Base-by-base conservation (phyloP, 1,139 yeast genomes). In the Candida sp. region DNA sequence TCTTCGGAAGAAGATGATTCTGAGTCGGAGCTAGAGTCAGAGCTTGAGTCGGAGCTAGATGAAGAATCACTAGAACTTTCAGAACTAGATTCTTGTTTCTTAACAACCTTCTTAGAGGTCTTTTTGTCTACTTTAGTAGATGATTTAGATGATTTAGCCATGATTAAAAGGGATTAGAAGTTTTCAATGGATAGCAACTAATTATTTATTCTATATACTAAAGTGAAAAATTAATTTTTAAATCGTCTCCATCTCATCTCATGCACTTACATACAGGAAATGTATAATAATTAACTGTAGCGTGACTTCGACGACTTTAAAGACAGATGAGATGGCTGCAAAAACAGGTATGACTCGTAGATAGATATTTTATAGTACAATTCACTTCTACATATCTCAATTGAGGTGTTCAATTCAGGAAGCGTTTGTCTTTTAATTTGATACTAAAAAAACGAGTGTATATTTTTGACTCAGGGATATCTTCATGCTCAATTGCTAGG, bases 121-220 rank as follows among this genome's bases (percentile, higher is more conserved):
- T 57, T 66, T 44, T 48, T 49, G 36, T 53, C 53, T 41, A 54
- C 55, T 48, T 64, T 63, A 34, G 61, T 48, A 32, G 61, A 55
- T 50, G 63, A 57, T 36, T 51, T 54, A 35, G 58, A 53, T 51
- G 66, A 48, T 52, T 63, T 64, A 53, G 68, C 70, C 70, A 65
- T 65, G 42, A 12, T 49, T 22, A 23, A 7, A 15, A 27, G 19
- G 25, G 6, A 19, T 39, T 32, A 32, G 19, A 5, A 32, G 34
- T 32, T 32, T 32, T 22, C 19, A 21, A 34, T 19, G 6, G 23
- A 34, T 19, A 34, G 22, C 23, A 34, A 34, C 36, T 21, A 34
- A 11, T 12, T 29, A 9, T 23, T 30, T 33, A 21, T 22, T 32
- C 32, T 21, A 15, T 33, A 21, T 23, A 25, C 35, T 23, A 8